Evolutionary conservation across 1,284 basidiomycete species (phyloP).

Genomic region (Golubevia pallescens): DNA sequence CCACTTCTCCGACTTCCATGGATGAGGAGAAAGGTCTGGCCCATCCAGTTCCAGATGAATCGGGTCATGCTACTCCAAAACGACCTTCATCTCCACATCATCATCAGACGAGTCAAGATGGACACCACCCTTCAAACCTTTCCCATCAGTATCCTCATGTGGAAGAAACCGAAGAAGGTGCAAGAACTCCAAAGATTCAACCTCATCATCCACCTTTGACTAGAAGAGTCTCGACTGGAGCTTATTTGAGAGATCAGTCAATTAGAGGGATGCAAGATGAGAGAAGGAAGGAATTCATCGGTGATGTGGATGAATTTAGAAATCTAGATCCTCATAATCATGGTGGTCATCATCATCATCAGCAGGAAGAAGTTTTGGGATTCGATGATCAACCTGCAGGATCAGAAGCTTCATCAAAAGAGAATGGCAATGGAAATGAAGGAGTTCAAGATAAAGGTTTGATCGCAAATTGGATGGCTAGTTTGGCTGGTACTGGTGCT

Average conservation of each 20-base stretch:
- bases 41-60: too few relatives aligned
- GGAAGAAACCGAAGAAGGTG: conserved; percentile 21
- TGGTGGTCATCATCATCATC: background rate
- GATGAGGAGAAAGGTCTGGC: too few relatives aligned
- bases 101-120: background rate
- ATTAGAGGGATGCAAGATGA: conserved; percentile 40
- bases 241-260: conserved; percentile 28
- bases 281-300: conserved; percentile 29
- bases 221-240: conserved; percentile 40
- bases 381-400: background rate
- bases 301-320: conserved; percentile 16
- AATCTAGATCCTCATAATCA: background rate
- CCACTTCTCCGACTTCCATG: too few relatives aligned
- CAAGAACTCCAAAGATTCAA: conserved; percentile 12
- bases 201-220: conserved; percentile 24
- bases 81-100: conserved; percentile 1
- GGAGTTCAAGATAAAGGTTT: background rate
- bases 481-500: too few relatives aligned
- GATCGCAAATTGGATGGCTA: background rate
- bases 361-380: background rate
- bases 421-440: conserved; percentile 1
- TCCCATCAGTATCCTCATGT: conserved; percentile 30
- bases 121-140: conserved; percentile 8
- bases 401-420: background rate
- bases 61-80: conserved; percentile 6